Conservation (phyloP, 148 eudicot genomes). For the Tetragonia tetragonoides region DNA sequence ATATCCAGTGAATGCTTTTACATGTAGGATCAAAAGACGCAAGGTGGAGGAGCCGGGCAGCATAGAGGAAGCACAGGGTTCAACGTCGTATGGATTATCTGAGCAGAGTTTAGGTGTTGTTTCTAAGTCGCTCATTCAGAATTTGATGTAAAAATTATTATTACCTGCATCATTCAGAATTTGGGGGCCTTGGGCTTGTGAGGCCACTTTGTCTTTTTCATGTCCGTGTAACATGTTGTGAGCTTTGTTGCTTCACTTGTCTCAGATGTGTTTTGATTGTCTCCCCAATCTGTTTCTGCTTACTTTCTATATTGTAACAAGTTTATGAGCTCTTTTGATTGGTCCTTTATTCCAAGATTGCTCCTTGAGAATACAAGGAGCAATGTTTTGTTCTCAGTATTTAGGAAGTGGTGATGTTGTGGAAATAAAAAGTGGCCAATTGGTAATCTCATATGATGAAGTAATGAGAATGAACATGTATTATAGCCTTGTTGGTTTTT, state of each 20-base stretch:
- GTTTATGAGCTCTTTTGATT: not conserved
- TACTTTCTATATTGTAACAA: not conserved
- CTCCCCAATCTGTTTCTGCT: too few species aligned
- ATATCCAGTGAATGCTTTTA: not conserved
- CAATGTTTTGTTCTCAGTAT: not conserved
- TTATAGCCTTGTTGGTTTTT: not conserved
- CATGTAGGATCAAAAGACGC: slow-evolving; percentile 57
- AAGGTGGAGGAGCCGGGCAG: slow-evolving; percentile 45
- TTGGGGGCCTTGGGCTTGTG: not conserved
- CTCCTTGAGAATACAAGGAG: not conserved
- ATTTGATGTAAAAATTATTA: not conserved
- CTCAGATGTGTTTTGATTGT: too few species aligned
- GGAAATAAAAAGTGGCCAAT: too few species aligned
- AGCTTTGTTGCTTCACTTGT: too few species aligned
- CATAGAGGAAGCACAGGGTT: slow-evolving; percentile 28
- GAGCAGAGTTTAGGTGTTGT: slow-evolving; percentile 35
- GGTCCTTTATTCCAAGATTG: not conserved
- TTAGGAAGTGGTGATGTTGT: too few species aligned
- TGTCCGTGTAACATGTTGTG: not conserved
- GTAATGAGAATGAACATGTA: not conserved
- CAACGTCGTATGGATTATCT: slow-evolving; percentile 35
- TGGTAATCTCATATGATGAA: not conserved
- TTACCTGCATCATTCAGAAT: not conserved
- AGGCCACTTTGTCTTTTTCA: not conserved
- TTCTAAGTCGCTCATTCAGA: not conserved